phyloP scores from a whole-genome alignment of 495 filamentous ascomycete species.

The Umbilicaria muhlenbergii region DNA sequence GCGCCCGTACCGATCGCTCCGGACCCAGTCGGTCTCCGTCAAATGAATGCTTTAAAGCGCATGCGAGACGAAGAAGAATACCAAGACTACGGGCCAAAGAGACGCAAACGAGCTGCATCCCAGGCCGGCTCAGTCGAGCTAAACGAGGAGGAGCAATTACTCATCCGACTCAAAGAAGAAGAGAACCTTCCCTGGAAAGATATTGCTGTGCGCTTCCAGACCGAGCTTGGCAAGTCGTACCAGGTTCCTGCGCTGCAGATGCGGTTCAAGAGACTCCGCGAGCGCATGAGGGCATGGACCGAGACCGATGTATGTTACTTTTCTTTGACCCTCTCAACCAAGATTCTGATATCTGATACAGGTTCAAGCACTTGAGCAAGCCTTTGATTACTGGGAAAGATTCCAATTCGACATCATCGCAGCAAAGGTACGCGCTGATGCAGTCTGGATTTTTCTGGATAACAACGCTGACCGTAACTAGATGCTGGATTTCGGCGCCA shows the following conservation, averaged over 20 bases:
- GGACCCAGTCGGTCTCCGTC: constrained; percentile 15
- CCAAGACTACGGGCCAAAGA: constrained; percentile 13
- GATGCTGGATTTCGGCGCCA: constrained; percentile 18
- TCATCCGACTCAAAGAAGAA: constrained; percentile 51
- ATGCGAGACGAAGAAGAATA: constrained; percentile 16
- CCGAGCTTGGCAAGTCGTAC: constrained; percentile 45
- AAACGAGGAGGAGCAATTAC: constrained; percentile 49
- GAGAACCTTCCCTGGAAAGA: constrained; percentile 54
- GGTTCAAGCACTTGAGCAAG: constrained; percentile 30
- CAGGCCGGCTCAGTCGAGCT: constrained; percentile 18
- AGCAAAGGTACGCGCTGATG: constrained; percentile 26
- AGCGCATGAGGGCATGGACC: constrained; percentile 50
- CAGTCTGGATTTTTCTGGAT: background rate
- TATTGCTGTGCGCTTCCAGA: constrained; percentile 47
- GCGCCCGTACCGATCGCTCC: constrained; percentile 14
- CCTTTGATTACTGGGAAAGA: constrained; percentile 32
- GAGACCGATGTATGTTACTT: constrained; percentile 43
- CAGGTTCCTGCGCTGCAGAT: constrained; percentile 59
- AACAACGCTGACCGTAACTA: background rate
- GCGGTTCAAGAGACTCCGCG: constrained; percentile 50
- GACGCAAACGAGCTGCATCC: constrained; percentile 15
- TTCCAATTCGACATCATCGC: constrained; percentile 35
- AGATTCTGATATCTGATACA: constrained; percentile 17
- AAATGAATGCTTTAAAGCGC: constrained; percentile 16
- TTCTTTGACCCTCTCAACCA: constrained; percentile 9